Evolutionary conservation across 2,329 filamentous ascomycete species (phyloP), one percentile per base, ranked within the genome.

Genomic region (Thyridium curvatum): DNA sequence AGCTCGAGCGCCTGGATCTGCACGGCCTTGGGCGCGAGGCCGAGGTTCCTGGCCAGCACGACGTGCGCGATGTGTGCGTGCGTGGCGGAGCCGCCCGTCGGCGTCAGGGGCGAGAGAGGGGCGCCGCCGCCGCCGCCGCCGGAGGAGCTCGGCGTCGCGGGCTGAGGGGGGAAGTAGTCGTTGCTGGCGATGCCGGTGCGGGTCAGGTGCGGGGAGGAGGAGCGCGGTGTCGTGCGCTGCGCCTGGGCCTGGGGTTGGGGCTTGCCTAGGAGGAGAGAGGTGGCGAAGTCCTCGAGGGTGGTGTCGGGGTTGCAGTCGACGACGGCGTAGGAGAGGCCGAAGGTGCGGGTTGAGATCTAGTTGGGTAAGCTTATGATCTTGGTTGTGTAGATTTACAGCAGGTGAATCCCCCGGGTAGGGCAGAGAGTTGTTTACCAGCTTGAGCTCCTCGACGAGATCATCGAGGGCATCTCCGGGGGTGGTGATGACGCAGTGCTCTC

Each of bases 401-500:
- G n/a, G n/a, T n/a, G n/a, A n/a, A n/a, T n/a, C n/a, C n/a, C n/a
- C n/a, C n/a, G n/a, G n/a, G n/a, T n/a, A n/a, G n/a, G n/a, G n/a
- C n/a, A n/a, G n/a, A n/a, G n/a, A n/a, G n/a, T 28, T 17, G 41
- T 54, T 31, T 62, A 87, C 84, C 54, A 93, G 65, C 46, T 77
- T 74, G 16, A 95, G 67, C 60, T 94, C 88, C 38, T 78, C 72
- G 32, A 82, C 72, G n/a, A 94, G 68, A 47, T 81, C 74, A 58
- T 84, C 72, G 41, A 91, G 63, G 38, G 69, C 65, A 29, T 75
- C 65, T 4, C 66, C 58, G 3, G 81, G 75, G 13, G 86, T 85
- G 61, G 88, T 84, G 54, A 97, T 79, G 51, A 97, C 80, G 64
- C 88, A 95, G 60, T 97, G 90, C 60, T 95, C 86, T 48, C 82